Evolutionary conservation across 495 filamentous ascomycete genomes (phyloP), one percentile per base, ranked within the genome.

Genomic region (Podospora tetraspora): DNA sequence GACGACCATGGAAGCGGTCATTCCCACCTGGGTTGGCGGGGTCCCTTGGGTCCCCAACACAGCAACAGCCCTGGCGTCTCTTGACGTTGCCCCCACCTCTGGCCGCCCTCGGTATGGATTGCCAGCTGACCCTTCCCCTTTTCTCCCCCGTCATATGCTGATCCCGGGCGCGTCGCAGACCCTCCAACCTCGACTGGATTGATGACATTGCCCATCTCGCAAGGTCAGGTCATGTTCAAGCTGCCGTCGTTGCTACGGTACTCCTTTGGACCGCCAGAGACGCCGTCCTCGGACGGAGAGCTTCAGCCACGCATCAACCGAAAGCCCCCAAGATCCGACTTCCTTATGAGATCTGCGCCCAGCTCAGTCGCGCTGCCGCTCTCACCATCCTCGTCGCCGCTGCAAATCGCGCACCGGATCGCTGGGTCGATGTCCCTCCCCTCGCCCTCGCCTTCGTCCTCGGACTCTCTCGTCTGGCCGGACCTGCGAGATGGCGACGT

Each of bases 401-500:
- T 12, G 70, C 74, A 11, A 66, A 62, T 23, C 70, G 63, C 61
- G 66, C 68, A 25, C 64, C 57, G 23, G 68, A 67, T 27, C 72
- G 71, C 27, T 76, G 74, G 78, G 67, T 70, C 60, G 73, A 79
- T 68, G 74, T 69, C 22, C 60, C 68, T 19, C 66, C 66, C 13
- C 62, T 78, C 29, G 69, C 69, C 61, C 77, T 78, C 58, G 78
- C 74, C 11, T 78, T 80, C 57, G 22, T 76, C 58, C 69, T 81
- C 10, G 79, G 79, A 37, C 69, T 81, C 57, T 61, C 73, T 30
- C 78, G 79, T 9, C 73, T 80, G 21, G 59, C 70, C 57, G 72
- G 66, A 60, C 72, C 77, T 61, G 58, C 74, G 16, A 72, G 74
- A 68, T 81, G 79, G 79, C 76, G 78, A 32, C 78, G 78, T 66